phyloP scores from a whole-genome alignment of 2,329 filamentous ascomycete species.

The Gnomoniopsis sp. region DNA sequence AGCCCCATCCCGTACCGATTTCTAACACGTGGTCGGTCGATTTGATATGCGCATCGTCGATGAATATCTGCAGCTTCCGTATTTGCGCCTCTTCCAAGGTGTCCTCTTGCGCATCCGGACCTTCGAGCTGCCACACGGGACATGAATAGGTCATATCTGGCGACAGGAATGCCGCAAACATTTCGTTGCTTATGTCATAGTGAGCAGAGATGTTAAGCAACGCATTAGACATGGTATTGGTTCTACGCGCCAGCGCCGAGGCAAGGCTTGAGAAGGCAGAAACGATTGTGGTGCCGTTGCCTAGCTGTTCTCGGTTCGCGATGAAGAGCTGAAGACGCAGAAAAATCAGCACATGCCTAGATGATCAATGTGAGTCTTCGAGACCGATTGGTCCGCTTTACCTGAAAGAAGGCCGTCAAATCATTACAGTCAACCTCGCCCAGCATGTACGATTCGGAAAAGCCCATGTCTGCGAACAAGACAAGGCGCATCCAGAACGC shows the following conservation, averaged over 20 bases:
- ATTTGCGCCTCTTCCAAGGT: conserved; percentile 63
- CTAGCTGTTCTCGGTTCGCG: conserved; percentile 59
- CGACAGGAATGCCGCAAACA: conserved; percentile 71
- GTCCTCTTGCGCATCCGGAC: conserved; percentile 44
- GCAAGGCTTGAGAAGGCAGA: conserved; percentile 57
- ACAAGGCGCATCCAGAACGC: conserved; percentile 68
- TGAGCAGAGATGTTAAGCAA: conserved; percentile 68
- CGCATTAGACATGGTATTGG: conserved; percentile 55
- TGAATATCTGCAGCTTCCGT: conserved; percentile 63
- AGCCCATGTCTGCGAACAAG: conserved; percentile 72
- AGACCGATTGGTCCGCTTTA: conserved; percentile 26
- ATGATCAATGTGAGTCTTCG: not conserved
- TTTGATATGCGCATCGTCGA: conserved; percentile 62
- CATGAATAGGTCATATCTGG: conserved; percentile 77
- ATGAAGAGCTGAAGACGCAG: conserved; percentile 59
- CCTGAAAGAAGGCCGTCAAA: conserved; percentile 65
- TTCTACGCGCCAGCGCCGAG: conserved; percentile 53
- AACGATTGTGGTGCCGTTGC: conserved; percentile 61
- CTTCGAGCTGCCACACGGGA: conserved; percentile 56
- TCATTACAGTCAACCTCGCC: conserved; percentile 66
- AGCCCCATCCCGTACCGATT: conserved; percentile 75
- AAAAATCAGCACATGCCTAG: not conserved
- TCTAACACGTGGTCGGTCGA: conserved; percentile 66
- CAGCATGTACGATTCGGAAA: conserved; percentile 71
- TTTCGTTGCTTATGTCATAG: conserved; percentile 73